phyloP scores from a whole-genome alignment of 2,329 filamentous ascomycete species.

The Lomentospora prolificans region DNA sequence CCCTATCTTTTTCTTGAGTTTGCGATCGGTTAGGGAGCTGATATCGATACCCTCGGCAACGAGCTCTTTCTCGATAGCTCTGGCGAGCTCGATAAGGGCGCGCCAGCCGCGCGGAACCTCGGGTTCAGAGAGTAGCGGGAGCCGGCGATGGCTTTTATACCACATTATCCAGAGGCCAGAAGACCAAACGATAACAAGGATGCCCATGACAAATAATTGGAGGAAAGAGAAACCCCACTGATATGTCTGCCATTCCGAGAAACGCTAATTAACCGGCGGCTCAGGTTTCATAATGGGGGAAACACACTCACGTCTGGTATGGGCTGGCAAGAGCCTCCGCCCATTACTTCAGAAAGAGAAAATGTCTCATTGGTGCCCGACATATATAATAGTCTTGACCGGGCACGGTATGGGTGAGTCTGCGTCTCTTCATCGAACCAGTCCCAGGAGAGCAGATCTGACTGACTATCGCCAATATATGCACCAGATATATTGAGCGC shows the following conservation, averaged over 20 bases:
- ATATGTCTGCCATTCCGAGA: conserved; percentile 5
- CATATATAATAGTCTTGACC: neutral
- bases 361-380: conserved; percentile 12
- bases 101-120: neutral
- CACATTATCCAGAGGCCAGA: conserved; percentile 14
- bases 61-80: conserved; percentile 10
- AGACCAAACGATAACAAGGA: conserved; percentile 14
- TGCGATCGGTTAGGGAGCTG: conserved; percentile 11
- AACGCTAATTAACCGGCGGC: neutral
- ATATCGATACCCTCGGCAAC: conserved; percentile 10
- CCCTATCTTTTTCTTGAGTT: conserved; percentile 13
- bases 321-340: conserved; percentile 15
- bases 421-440: neutral
- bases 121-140: neutral
- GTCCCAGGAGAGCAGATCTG: neutral
- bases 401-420: neutral
- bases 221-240: conserved; percentile 20
- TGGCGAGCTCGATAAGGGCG: conserved; percentile 10
- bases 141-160: conserved; percentile 12
- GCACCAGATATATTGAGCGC: neutral
- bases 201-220: conserved; percentile 13
- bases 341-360: conserved; percentile 10
- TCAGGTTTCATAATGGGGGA: neutral
- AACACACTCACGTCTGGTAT: conserved; percentile 11
- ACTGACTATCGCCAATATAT: neutral